phyloP scores from a whole-genome alignment of 2,329 filamentous ascomycete genomes.

The Neofusicoccum kwambonambiense region DNA sequence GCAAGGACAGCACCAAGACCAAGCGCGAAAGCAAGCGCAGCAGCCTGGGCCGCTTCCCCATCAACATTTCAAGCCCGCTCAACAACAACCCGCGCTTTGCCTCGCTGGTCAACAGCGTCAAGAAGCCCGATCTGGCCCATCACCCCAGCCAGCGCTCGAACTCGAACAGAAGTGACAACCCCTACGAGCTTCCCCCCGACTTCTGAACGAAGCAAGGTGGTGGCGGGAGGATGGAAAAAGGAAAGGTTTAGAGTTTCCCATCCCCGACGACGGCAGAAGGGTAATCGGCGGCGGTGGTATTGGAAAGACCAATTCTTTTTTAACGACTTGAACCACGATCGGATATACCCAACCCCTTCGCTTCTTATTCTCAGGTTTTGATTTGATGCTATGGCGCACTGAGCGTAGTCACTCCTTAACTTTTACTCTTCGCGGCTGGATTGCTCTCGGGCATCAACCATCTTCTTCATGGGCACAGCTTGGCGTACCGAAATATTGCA shows the following conservation, averaged over 20 bases:
- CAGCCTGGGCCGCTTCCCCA: conserved; percentile 44
- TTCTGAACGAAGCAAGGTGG: background rate
- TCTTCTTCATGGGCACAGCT: background rate
- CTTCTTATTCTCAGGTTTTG: background rate
- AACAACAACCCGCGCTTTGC: conserved; percentile 54
- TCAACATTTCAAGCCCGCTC: conserved; percentile 53
- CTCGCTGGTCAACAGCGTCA: conserved; percentile 43
- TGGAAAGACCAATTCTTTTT: background rate
- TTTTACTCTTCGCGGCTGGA: no score
- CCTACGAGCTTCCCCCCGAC: conserved; percentile 14
- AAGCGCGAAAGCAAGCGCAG: conserved; percentile 33
- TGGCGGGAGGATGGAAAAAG: background rate
- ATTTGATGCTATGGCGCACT: background rate
- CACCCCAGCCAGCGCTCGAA: conserved; percentile 43
- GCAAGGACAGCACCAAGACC: conserved; percentile 29
- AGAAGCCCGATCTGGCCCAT: conserved; percentile 55
- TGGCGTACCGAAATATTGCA: background rate
- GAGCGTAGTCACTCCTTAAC: no score
- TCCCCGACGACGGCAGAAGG: background rate
- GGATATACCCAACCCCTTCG: background rate
- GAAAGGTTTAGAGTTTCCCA: background rate
- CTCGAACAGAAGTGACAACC: background rate
- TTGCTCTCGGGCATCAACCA: background rate
- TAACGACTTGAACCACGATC: conserved; percentile 7
- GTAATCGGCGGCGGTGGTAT: background rate